A percentile compares a stretch with the other conserved stretches of the same genome.
These are phyloP conservation scores for Fennellomyces sp. DNA, from an alignment of 371 early-diverging fungal species.

Conservation along the genomic window DNA sequence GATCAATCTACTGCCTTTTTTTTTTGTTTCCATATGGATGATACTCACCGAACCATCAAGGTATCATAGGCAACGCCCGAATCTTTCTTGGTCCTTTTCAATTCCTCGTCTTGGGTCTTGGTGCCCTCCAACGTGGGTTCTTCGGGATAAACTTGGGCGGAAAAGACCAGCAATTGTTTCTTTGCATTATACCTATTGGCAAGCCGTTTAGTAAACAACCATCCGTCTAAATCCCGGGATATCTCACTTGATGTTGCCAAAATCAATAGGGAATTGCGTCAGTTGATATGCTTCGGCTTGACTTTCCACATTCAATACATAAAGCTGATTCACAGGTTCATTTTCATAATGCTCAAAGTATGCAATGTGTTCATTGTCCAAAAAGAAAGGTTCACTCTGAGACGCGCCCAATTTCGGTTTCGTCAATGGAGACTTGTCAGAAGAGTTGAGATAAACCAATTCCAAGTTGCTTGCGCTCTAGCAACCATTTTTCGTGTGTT, in stretches of 20 bases:
- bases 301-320: constrained; percentile 36
- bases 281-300: constrained; percentile 44
- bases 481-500: too few species aligned
- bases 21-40: not conserved
- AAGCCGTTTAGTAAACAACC: too few species aligned
- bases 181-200: constrained; percentile 32
- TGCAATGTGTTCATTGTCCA: constrained; percentile 54
- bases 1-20: not conserved
- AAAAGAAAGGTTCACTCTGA: constrained; percentile 57
- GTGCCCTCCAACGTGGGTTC: constrained; percentile 48
- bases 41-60: constrained; percentile 59
- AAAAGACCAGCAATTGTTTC: constrained; percentile 52
- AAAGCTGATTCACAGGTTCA: constrained; percentile 38
- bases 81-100: constrained; percentile 49
- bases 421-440: constrained; percentile 39
- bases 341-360: constrained; percentile 39
- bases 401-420: constrained; percentile 35
- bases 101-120: constrained; percentile 41
- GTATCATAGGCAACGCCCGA: constrained; percentile 59
- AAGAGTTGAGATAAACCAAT: constrained; percentile 37
- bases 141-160: constrained; percentile 53
- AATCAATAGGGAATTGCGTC: constrained; percentile 52
- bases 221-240: not conserved
- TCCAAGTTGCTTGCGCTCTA: constrained; percentile 50
- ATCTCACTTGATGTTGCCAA: constrained; percentile 42